These are phyloP conservation scores for Rubus idaeus DNA, from an alignment of 306 rosid species.

Conservation along the genomic window DNA sequence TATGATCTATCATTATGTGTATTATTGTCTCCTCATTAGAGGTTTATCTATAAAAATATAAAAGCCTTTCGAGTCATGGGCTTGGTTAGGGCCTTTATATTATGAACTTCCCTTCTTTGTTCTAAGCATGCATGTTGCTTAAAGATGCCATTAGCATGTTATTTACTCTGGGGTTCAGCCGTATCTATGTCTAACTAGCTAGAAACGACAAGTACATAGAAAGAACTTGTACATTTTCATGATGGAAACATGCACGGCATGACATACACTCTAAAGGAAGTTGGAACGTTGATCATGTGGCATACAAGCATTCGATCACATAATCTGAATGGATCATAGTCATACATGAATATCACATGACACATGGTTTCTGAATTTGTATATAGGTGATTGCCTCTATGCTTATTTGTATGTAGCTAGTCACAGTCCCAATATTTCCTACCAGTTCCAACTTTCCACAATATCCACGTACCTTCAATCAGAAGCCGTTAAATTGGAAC, in stretches of 20 bases:
- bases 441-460: not conserved
- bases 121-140: not conserved
- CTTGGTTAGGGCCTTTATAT: not conserved
- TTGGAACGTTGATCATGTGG: not conserved
- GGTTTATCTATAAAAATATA: too few species aligned
- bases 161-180: not conserved
- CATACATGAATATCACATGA: not conserved
- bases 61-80: not conserved
- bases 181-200: not conserved
- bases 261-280: not conserved
- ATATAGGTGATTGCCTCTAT: not conserved
- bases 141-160: too few species aligned
- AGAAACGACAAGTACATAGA: too few species aligned
- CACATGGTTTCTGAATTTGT: not conserved
- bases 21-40: too few species aligned
- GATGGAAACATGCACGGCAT: too few species aligned
- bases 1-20: not conserved
- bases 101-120: too few species aligned
- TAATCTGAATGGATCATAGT: not conserved
- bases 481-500: not conserved
- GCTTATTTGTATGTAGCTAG: not conserved
- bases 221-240: too few species aligned
- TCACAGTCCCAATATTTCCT: conserved; percentile 4
- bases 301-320: not conserved
- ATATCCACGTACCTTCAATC: not conserved